These are phyloP conservation scores for Pythium utonaiense DNA, from an alignment of 352 stramenopile genomes.

Conservation along the genomic window DNA sequence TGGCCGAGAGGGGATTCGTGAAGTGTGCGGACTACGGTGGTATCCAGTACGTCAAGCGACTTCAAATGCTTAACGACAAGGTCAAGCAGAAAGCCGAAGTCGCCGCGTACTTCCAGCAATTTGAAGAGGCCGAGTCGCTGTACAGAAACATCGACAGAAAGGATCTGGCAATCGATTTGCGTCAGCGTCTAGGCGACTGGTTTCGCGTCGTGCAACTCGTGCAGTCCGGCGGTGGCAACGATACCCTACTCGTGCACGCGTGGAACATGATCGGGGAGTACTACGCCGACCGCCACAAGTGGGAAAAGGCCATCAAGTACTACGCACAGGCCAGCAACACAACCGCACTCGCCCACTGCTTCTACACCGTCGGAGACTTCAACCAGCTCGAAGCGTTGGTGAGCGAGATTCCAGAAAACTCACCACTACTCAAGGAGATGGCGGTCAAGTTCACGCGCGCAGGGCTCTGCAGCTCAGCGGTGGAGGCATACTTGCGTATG, in stretches of 20 bases:
- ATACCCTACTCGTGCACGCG: constrained; percentile 74
- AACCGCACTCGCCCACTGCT: constrained; percentile 80
- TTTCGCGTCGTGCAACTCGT: constrained; percentile 88
- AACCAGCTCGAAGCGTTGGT: constrained; percentile 84
- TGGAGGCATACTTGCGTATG: constrained; percentile 86
- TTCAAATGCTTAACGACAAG: constrained; percentile 85
- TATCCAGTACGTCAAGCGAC: constrained; percentile 91
- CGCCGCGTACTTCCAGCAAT: constrained; percentile 87
- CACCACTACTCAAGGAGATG: constrained; percentile 80
- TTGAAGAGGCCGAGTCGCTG: constrained; percentile 89
- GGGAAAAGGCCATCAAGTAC: constrained; percentile 92
- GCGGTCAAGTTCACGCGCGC: constrained; percentile 86
- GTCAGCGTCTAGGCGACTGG: constrained; percentile 90
- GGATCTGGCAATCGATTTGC: constrained; percentile 90
- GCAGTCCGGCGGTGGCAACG: constrained; percentile 71
- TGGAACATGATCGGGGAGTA: constrained; percentile 91
- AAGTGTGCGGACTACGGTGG: constrained; percentile 89
- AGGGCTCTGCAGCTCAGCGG: constrained; percentile 76
- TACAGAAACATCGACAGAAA: constrained; percentile 94
- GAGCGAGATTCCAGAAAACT: constrained; percentile 77
- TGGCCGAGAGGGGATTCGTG: constrained; percentile 91
- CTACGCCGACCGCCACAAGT: constrained; percentile 90
- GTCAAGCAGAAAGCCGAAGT: constrained; percentile 92
- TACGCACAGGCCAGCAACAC: constrained; percentile 83
- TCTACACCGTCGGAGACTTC: constrained; percentile 89